These are phyloP conservation scores for Fusarium tricinctum DNA, from an alignment of 2,329 filamentous ascomycete genomes.

Conservation along the genomic window DNA sequence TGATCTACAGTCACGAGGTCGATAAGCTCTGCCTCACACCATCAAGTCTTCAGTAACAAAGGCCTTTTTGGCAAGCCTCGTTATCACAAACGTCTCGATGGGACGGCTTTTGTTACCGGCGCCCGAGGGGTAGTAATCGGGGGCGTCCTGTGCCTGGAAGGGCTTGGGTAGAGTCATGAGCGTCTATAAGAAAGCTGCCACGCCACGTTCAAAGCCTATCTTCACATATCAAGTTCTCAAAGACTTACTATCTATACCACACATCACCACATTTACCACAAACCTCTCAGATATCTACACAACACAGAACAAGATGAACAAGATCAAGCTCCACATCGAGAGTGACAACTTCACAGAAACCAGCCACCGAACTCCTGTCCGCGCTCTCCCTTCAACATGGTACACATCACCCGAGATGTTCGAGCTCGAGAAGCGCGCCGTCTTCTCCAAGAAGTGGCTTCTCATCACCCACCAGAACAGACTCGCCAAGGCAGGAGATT, in stretches of 20 bases:
- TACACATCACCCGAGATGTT: slow-evolving; percentile 66
- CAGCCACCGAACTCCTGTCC: slow-evolving; percentile 24
- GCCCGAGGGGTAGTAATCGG: neutral
- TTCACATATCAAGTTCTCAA: neutral
- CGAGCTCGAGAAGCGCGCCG: slow-evolving; percentile 67
- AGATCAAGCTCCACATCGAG: slow-evolving; percentile 26
- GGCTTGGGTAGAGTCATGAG: neutral
- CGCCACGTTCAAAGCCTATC: neutral
- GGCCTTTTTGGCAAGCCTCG: neutral
- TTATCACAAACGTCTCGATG: neutral
- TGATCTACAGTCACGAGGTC: slow-evolving; percentile 13
- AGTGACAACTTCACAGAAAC: slow-evolving; percentile 32
- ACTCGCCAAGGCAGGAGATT: slow-evolving; percentile 67
- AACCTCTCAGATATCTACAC: neutral
- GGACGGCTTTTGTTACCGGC: neutral
- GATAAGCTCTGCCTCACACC: slow-evolving; percentile 11
- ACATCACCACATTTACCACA: neutral
- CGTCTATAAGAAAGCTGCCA: slow-evolving; percentile 14
- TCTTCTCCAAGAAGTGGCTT: slow-evolving; percentile 70
- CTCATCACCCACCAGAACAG: slow-evolving; percentile 67
- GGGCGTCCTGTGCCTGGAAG: neutral
- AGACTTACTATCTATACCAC: neutral
- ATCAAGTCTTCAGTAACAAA: slow-evolving; percentile 1
- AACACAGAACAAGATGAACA: slow-evolving; percentile 7
- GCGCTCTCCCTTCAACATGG: slow-evolving; percentile 65